Evolutionary conservation across 768 basidiomycete genomes (phyloP).

Genomic region (Obba rivulosa): DNA sequence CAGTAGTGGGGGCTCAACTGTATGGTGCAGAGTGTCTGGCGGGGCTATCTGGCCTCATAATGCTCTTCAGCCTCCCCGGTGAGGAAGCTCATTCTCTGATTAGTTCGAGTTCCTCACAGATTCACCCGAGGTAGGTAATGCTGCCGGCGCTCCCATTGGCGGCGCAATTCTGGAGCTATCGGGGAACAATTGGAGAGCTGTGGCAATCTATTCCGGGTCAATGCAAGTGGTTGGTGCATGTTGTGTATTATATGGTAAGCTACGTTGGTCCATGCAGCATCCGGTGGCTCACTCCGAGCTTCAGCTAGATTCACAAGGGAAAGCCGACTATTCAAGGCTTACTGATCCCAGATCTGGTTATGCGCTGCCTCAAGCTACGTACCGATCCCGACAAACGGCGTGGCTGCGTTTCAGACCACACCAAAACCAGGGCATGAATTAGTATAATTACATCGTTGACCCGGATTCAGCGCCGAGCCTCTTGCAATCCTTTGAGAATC

Average conservation of each 20-base stretch:
- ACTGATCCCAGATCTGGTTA: too few relatives aligned
- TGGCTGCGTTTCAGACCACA: too few relatives aligned
- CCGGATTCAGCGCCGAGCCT: too few relatives aligned
- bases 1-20: slow-evolving; percentile 22
- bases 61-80: slow-evolving; percentile 13
- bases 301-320: too few relatives aligned
- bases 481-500: too few relatives aligned
- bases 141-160: slow-evolving; percentile 27
- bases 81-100: neutral
- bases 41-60: slow-evolving; percentile 13
- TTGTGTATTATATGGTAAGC: slow-evolving; percentile 27
- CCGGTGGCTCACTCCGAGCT: too few relatives aligned
- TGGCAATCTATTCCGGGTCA: slow-evolving; percentile 25
- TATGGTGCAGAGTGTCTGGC: slow-evolving; percentile 14
- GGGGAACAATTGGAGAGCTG: slow-evolving; percentile 26
- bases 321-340: too few relatives aligned
- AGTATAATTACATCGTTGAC: too few relatives aligned
- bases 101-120: neutral
- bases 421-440: too few relatives aligned
- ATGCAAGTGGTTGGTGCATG: slow-evolving; percentile 25
- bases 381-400: too few relatives aligned
- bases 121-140: slow-evolving; percentile 20
- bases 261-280: too few relatives aligned
- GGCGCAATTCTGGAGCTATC: slow-evolving; percentile 27
- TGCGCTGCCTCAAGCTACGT: too few relatives aligned